Percentiles rank a stretch among this genome's conserved stretches.
Conservation (phyloP, 202 grass and related monocot genomes). For the Setaria italica region DNA sequence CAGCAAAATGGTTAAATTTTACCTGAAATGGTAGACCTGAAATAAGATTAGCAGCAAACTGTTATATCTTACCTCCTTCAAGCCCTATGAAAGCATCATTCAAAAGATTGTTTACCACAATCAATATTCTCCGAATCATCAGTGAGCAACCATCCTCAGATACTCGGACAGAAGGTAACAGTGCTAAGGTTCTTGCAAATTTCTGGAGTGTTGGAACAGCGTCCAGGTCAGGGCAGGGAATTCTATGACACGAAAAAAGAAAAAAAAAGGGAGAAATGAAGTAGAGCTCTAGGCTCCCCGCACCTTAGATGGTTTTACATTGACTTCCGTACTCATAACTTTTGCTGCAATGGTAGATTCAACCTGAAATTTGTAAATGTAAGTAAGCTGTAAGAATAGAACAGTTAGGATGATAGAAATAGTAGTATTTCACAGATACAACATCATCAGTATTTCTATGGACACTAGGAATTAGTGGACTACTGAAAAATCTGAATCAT, state of each 20-base stretch:
- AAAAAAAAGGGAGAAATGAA: conserved; percentile 16
- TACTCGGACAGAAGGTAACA: conserved; percentile 70
- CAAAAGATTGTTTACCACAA: conserved; percentile 73
- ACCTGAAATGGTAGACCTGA: conserved; percentile 31
- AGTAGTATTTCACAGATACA: neutral
- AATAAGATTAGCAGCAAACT: conserved; percentile 30
- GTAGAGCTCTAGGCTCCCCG: conserved; percentile 29
- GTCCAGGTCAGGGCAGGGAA: neutral
- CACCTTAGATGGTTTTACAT: conserved; percentile 72
- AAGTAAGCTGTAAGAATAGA: conserved; percentile 30
- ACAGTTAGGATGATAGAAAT: conserved; percentile 11
- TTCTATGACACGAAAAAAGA: conserved; percentile 29
- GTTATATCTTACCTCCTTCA: conserved; percentile 67
- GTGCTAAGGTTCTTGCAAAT: conserved; percentile 69
- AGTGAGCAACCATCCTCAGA: conserved; percentile 74
- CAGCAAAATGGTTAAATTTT: conserved; percentile 46
- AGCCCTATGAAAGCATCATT: conserved; percentile 80
- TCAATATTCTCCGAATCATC: conserved; percentile 85
- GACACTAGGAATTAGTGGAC: neutral
- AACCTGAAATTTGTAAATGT: conserved; percentile 66
- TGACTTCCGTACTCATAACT: conserved; percentile 58
- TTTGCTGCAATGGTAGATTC: conserved; percentile 70
- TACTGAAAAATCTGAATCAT: neutral
- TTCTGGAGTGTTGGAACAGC: conserved; percentile 56
- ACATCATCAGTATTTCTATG: neutral